Percentiles rank a stretch among this genome's conserved stretches.
phyloP scores from a whole-genome alignment of 495 filamentous ascomycete species.

The Penicillium longicatenatum region DNA sequence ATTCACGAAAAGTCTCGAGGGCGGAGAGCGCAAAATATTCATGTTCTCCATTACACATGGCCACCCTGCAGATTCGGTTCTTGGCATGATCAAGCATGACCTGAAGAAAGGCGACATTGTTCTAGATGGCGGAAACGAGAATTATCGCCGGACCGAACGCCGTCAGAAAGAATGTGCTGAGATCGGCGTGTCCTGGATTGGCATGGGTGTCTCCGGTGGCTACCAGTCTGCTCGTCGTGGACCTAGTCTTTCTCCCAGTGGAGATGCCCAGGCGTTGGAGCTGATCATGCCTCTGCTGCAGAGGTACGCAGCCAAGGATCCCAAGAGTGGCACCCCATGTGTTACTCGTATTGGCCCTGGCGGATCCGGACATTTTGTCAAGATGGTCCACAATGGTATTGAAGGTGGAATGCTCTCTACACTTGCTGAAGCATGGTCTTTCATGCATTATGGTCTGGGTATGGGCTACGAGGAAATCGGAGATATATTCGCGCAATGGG shows the following conservation, averaged over 20 bases:
- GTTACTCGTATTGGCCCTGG: constrained; percentile 62
- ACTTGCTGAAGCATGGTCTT: constrained; percentile 65
- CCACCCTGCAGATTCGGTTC: constrained; percentile 64
- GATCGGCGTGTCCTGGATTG: constrained; percentile 64
- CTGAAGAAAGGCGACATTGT: constrained; percentile 67
- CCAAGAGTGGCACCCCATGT: constrained; percentile 58
- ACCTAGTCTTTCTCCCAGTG: constrained; percentile 67
- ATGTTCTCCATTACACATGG: constrained; percentile 73
- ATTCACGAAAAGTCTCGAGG: constrained; percentile 43
- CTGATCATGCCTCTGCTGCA: constrained; percentile 65
- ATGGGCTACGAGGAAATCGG: constrained; percentile 65
- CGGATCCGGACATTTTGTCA: constrained; percentile 71
- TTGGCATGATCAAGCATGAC: constrained; percentile 56
- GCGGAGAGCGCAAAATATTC: constrained; percentile 48
- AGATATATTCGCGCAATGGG: constrained; percentile 76
- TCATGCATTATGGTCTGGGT: constrained; percentile 60
- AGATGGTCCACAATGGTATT: constrained; percentile 80
- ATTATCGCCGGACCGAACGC: constrained; percentile 67
- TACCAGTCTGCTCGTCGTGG: constrained; percentile 69
- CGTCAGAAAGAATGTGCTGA: constrained; percentile 57
- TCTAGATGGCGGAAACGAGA: constrained; percentile 71
- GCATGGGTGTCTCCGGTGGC: constrained; percentile 68
- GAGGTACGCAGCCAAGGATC: constrained; percentile 62
- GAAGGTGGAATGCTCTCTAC: constrained; percentile 70
- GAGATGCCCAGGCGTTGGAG: constrained; percentile 56